phyloP scores from a whole-genome alignment of 768 basidiomycete genomes.

The Chalciporus pseudorubinellus region DNA sequence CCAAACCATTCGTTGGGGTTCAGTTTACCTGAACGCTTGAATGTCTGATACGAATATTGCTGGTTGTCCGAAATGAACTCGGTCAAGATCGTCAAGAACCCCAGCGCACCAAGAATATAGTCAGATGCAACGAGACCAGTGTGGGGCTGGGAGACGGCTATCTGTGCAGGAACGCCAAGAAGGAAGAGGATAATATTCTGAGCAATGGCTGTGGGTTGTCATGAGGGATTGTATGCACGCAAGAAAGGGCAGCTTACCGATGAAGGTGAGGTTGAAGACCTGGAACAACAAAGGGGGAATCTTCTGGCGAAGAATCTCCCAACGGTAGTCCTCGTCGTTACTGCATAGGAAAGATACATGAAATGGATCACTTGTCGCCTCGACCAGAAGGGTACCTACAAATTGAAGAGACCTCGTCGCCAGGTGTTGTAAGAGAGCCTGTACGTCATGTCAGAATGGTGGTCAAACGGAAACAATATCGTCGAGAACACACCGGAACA shows the following conservation, averaged over 20 bases:
- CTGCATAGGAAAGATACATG: slow-evolving; percentile 34
- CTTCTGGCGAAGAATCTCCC: slow-evolving; percentile 69
- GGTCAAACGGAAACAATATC: background rate
- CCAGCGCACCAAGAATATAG: slow-evolving; percentile 53
- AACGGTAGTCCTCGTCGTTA: slow-evolving; percentile 89
- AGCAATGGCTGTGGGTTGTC: slow-evolving; percentile 45
- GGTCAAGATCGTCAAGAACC: slow-evolving; percentile 54
- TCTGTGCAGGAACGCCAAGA: slow-evolving; percentile 60
- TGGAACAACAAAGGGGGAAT: slow-evolving; percentile 56
- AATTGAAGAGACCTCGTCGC: slow-evolving; percentile 74
- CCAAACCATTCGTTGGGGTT: slow-evolving; percentile 56
- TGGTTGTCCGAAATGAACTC: slow-evolving; percentile 92
- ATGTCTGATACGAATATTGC: slow-evolving; percentile 81
- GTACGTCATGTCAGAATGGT: background rate
- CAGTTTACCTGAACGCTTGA: slow-evolving; percentile 53
- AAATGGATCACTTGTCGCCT: background rate
- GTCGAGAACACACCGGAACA: slow-evolving; percentile 49
- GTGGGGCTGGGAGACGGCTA: slow-evolving; percentile 54
- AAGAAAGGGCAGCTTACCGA: slow-evolving; percentile 43
- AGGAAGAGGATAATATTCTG: slow-evolving; percentile 82
- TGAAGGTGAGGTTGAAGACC: slow-evolving; percentile 62
- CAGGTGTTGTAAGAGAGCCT: slow-evolving; percentile 80
- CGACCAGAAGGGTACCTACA: slow-evolving; percentile 42
- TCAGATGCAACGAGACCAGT: slow-evolving; percentile 57
- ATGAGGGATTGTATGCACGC: slow-evolving; percentile 1